Evolutionary conservation across 441 rosid genomes (phyloP), one percentile per base, ranked within the genome.

Genomic region (Kokia cookei): DNA sequence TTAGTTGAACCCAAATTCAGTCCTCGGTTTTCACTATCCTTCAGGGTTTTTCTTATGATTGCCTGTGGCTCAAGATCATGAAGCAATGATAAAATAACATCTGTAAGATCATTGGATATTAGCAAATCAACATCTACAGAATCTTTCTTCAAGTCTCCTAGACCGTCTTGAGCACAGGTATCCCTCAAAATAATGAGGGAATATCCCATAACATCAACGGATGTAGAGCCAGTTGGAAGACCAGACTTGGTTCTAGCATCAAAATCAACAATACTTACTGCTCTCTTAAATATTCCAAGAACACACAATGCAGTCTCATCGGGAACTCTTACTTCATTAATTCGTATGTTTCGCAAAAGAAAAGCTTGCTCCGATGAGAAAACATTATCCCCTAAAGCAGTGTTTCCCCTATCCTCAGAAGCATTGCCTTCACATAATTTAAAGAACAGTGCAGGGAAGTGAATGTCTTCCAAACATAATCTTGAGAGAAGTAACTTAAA

Each of bases 401-500:
- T 12, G 60, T 76, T 76, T 64, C 73, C 84, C 42, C 7, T 42
- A 11, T 79, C 54, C 17, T 63, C 80, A 57, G 72, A n/a, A 59
- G 74, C 61, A 55, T 62, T 53, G 22, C 53, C 69, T 65, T 59
- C 7, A 68, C 50, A 45, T 58, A 87, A 69, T 65, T 60, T 71
- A 24, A 85, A 79, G 77, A 93, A 89, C 64, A 93, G 73, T 14
- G 27, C 29, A 8, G 81, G 83, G 55, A 95, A 89, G 80, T 59
- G 80, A 53, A 65, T 54, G 26, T 83, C 91, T 72, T 88, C 91
- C 58, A 91, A 59, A 74, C 94, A 93, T 42, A 87, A 77, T 65
- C 90, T 85, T 32, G 95, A 90, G 27, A 95, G 79, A 69, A 95
- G 73, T 73, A 88, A 60, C 87, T 90, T 89, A 47, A 91, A 82